Evolutionary conservation across 202 grass and related monocot genomes (phyloP), one percentile per base, ranked within the genome.

Genomic region (Tripidium arundinaceum): DNA sequence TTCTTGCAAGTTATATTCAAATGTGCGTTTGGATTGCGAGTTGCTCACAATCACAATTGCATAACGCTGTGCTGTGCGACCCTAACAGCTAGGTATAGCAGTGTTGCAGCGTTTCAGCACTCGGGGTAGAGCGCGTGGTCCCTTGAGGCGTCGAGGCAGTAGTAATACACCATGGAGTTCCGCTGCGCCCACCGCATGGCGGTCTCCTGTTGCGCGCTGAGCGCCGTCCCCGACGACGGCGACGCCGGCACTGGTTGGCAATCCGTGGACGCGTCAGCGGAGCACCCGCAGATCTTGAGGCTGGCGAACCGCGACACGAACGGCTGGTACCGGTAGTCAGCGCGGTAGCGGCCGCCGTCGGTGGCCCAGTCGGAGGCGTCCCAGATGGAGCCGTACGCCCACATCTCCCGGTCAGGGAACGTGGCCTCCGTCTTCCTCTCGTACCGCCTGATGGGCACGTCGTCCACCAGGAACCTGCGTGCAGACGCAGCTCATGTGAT

Each of bases 321-420:
- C 8, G 92, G 92, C 81, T 91, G 86, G 84, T 87, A 91, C 2
- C 33, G 28, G 82, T 94, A 94, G 69, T 91, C 92, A 3, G 81
- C 81, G n/a, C 77, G 75, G 82, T 89, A 85, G 77, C 76, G 84
- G 68, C 92, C 89, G 31, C 87, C 76, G 45, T 94, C 89, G 10
- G 89, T 94, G 47, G 92, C 89, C 92, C 92, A 91, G 66, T 87
- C 83, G 12, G 92, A 89, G 43, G 92, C 86, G 16, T 94, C 92
- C 92, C 86, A 90, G 64, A 93, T 88, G 57, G 91, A 93, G 34
- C 79, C 91, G 36, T 93, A 88, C 64, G 78, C 83, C 87, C 87
- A 90, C 87, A 88, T 90, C 70, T 89, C 87, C 34, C 85, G 11
- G 50, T 83, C 75, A 1, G 87, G 91, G 65, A 78, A 90, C 18